Evolutionary conservation across 164 flowering plant genomes (phyloP).

Genomic region (Berberis vulgaris): DNA sequence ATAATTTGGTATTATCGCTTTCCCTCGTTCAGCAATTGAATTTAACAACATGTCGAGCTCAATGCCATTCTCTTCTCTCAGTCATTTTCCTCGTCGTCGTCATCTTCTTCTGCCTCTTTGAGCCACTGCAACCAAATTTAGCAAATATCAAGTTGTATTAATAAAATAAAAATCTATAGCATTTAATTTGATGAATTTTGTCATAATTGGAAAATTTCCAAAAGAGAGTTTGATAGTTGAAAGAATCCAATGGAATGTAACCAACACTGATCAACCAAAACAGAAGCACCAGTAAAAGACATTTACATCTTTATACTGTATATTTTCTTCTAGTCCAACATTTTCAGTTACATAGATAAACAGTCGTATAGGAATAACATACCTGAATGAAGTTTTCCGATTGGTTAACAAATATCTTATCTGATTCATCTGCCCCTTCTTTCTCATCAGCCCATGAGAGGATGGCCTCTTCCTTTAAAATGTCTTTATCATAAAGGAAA

Average conservation of each 20-base stretch:
- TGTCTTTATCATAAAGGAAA: constrained; percentile 61
- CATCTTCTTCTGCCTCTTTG: constrained; percentile 62
- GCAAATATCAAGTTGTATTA: background rate
- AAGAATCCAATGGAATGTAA: too few relatives aligned
- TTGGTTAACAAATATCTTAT: constrained; percentile 68
- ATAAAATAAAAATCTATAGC: background rate
- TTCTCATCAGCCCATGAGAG: constrained; percentile 83
- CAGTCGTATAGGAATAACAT: background rate
- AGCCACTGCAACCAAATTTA: constrained; percentile 45
- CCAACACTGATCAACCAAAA: too few relatives aligned
- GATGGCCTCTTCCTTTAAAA: constrained; percentile 76
- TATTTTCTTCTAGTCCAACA: background rate
- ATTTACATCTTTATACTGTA: background rate
- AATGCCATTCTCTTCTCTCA: too few relatives aligned
- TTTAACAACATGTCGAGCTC: too few relatives aligned
- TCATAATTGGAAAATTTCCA: too few relatives aligned
- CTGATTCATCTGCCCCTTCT: constrained; percentile 79
- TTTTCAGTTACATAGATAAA: background rate
- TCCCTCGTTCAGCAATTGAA: too few relatives aligned
- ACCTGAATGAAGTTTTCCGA: constrained; percentile 65
- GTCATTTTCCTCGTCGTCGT: background rate
- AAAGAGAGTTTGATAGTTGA: too few relatives aligned
- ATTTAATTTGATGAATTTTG: too few relatives aligned
- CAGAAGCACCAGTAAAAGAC: too few relatives aligned
- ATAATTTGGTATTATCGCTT: too few relatives aligned